These are phyloP conservation scores for Bassia scoparia DNA, from an alignment of 148 eudicot genomes.

Conservation along the genomic window DNA sequence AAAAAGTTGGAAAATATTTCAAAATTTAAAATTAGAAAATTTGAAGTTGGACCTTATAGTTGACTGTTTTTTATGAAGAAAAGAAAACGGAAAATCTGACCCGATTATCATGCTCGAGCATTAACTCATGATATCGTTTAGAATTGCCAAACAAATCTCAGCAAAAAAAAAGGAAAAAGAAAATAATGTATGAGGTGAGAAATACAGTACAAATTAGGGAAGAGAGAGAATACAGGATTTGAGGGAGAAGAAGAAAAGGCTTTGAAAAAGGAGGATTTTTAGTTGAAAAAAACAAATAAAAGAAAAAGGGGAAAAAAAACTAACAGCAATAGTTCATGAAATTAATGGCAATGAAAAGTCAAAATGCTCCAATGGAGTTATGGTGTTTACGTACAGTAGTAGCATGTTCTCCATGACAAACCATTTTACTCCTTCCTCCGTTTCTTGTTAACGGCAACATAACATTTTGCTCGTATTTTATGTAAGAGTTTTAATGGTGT, in stretches of 20 bases:
- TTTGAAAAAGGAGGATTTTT: slow-evolving; percentile 22
- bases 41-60: too few relatives aligned
- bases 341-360: slow-evolving; percentile 11
- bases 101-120: too few relatives aligned
- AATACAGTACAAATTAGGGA: background rate
- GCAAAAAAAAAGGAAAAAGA: background rate
- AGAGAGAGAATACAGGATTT: background rate
- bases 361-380: background rate
- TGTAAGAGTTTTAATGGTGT: too few relatives aligned
- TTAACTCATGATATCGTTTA: too few relatives aligned
- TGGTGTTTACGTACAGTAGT: slow-evolving; percentile 7
- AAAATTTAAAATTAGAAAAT: too few relatives aligned
- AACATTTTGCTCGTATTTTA: too few relatives aligned
- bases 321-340: background rate
- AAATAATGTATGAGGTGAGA: slow-evolving; percentile 9
- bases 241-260: background rate
- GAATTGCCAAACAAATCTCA: background rate
- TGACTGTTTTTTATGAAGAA: too few relatives aligned
- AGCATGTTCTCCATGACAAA: slow-evolving; percentile 9
- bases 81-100: background rate
- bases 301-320: too few relatives aligned
- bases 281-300: slow-evolving; percentile 11
- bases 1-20: too few relatives aligned
- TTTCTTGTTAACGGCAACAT: too few relatives aligned
- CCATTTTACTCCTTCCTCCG: too few relatives aligned